Percentiles rank a stretch among this genome's conserved stretches.
These are phyloP conservation scores for Gelatoporia subvermispora DNA, from an alignment of 768 basidiomycete genomes.

Conservation along the genomic window DNA sequence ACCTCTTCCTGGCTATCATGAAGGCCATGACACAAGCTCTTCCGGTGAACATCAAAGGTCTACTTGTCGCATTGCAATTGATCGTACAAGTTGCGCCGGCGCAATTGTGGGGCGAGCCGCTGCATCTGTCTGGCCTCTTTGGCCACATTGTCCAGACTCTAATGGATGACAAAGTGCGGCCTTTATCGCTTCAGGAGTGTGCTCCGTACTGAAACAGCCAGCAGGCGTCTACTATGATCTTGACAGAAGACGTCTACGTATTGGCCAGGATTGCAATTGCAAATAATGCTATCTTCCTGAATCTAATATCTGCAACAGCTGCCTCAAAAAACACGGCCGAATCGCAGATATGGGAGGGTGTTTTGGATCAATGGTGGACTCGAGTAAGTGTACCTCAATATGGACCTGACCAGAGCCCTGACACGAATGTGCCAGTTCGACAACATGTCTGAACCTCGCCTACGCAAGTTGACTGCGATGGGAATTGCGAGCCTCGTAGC, in stretches of 20 bases:
- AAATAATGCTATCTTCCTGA: slow-evolving; percentile 63
- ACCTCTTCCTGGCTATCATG: slow-evolving; percentile 54
- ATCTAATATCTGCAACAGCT: slow-evolving; percentile 64
- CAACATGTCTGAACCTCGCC: slow-evolving; percentile 80
- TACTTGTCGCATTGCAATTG: slow-evolving; percentile 55
- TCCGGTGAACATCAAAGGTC: slow-evolving; percentile 56
- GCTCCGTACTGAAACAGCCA: slow-evolving; percentile 4
- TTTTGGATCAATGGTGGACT: slow-evolving; percentile 81
- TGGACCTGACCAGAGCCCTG: neutral
- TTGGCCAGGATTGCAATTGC: slow-evolving; percentile 69
- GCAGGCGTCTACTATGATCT: slow-evolving; percentile 38
- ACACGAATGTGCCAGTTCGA: slow-evolving; percentile 58
- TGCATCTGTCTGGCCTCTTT: slow-evolving; percentile 76
- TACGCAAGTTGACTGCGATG: slow-evolving; percentile 81
- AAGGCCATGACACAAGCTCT: slow-evolving; percentile 43
- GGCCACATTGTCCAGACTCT: slow-evolving; percentile 52
- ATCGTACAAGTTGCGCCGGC: slow-evolving; percentile 63
- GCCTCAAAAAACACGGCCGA: slow-evolving; percentile 43
- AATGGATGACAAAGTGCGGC: slow-evolving; percentile 58
- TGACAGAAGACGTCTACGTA: slow-evolving; percentile 70
- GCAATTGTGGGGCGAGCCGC: slow-evolving; percentile 61
- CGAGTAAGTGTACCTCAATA: slow-evolving; percentile 42
- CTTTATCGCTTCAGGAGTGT: neutral
- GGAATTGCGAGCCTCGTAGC: slow-evolving; percentile 74
- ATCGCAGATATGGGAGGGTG: slow-evolving; percentile 51